phyloP scores from a whole-genome alignment of 768 basidiomycete species.

The Pholiota microspora region DNA sequence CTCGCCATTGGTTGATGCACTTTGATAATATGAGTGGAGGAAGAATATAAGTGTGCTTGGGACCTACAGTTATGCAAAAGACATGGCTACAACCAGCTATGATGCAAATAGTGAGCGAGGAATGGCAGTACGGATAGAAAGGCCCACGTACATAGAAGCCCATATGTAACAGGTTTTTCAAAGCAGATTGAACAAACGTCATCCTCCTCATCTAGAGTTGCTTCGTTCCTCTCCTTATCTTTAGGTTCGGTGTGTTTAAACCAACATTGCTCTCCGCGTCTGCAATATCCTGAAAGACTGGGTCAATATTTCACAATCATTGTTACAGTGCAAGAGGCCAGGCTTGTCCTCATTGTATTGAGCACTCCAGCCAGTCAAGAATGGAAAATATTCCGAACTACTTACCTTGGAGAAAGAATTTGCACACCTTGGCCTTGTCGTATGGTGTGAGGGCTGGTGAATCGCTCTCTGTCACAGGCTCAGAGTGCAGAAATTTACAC shows the following conservation, averaged over 20 bases:
- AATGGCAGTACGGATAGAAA: neutral
- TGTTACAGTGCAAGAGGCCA: too few relatives aligned
- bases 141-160: slow-evolving; percentile 53
- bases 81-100: slow-evolving; percentile 74
- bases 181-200: slow-evolving; percentile 71
- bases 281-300: slow-evolving; percentile 84
- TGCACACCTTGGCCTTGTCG: slow-evolving; percentile 71
- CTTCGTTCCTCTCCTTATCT: slow-evolving; percentile 13
- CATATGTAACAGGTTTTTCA: slow-evolving; percentile 68
- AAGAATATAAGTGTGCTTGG: neutral
- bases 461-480: slow-evolving; percentile 31
- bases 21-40: slow-evolving; percentile 24
- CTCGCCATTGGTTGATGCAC: slow-evolving; percentile 83
- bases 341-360: too few relatives aligned
- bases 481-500: slow-evolving; percentile 79
- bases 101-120: neutral
- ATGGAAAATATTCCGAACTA: neutral
- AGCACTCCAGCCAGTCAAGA: too few relatives aligned
- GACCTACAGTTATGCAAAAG: slow-evolving; percentile 67
- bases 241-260: slow-evolving; percentile 51
- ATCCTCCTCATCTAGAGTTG: slow-evolving; percentile 32
- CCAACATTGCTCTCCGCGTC: slow-evolving; percentile 71
- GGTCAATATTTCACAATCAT: too few relatives aligned
- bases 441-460: slow-evolving; percentile 53
- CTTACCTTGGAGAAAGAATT: slow-evolving; percentile 59